Conservation (phyloP, 345 rosid species). For the Aegle marmelos region DNA sequence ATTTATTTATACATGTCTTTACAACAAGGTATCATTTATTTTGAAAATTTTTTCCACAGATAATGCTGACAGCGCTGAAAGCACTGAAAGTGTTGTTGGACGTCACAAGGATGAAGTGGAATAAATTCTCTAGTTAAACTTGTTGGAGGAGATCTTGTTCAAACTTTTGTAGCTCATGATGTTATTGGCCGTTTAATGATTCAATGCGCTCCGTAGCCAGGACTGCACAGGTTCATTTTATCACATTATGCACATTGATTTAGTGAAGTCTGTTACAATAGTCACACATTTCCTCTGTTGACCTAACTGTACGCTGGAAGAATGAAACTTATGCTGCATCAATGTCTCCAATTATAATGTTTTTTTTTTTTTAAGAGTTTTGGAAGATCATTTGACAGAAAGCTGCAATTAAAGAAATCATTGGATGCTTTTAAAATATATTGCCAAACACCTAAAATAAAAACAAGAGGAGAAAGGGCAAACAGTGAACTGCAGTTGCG, state of each 20-base stretch:
- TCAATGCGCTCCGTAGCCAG: constrained; percentile 82
- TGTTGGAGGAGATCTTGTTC: constrained; percentile 72
- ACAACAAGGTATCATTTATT: no score
- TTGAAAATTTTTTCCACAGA: no score
- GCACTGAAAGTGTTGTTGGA: no score
- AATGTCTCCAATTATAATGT: neutral
- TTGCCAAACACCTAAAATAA: neutral
- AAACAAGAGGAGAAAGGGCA: constrained; percentile 1
- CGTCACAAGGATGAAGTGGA: no score
- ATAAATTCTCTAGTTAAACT: constrained; percentile 80
- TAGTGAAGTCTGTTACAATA: neutral
- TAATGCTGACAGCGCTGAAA: no score
- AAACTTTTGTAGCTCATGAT: constrained; percentile 81
- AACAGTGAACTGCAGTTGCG: neutral
- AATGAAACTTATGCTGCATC: neutral
- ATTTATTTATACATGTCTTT: no score
- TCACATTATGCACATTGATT: neutral
- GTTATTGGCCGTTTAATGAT: constrained; percentile 83
- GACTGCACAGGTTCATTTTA: constrained; percentile 61
- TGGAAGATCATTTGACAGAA: neutral
- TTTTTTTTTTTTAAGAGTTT: neutral
- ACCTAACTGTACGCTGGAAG: neutral
- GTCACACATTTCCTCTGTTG: neutral
- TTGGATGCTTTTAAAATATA: neutral
- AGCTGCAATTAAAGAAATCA: neutral